Percentiles rank a stretch among this genome's conserved stretches.
Conservation (phyloP, 2,329 filamentous ascomycete species). For the Xylaria arbuscula region DNA sequence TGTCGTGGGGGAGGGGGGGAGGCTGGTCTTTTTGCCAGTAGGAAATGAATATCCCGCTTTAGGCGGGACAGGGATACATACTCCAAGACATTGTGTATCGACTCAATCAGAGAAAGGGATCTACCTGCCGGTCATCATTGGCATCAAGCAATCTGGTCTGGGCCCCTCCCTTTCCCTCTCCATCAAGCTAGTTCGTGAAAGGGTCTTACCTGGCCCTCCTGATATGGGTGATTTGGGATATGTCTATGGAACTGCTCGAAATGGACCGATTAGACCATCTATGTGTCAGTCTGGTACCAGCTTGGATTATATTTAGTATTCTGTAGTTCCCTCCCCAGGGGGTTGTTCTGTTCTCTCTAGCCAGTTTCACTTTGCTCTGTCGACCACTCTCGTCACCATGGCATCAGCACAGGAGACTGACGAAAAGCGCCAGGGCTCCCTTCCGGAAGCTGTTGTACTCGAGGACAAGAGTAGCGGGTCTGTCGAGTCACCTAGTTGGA, state of each 20-base stretch:
- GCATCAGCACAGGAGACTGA: constrained; percentile 40
- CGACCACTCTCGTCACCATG: constrained; percentile 40
- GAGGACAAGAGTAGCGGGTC: constrained; percentile 48
- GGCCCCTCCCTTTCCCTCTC: constrained; percentile 8
- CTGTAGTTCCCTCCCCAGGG: constrained; percentile 8
- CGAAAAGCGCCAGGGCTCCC: constrained; percentile 42
- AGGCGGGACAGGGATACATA: constrained; percentile 40
- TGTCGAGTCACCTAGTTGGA: constrained; percentile 56
- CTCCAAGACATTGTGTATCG: constrained; percentile 27
- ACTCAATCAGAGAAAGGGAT: constrained; percentile 41
- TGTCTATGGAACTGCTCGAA: constrained; percentile 11
- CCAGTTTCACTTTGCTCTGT: constrained; percentile 6
- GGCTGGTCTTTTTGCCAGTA: constrained; percentile 42
- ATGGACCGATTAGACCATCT: neutral
- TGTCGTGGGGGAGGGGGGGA: constrained; percentile 20
- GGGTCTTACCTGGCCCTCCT: constrained; percentile 10
- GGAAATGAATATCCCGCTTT: constrained; percentile 44
- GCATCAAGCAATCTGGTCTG: constrained; percentile 21
- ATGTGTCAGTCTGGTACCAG: constrained; percentile 1
- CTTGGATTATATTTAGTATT: constrained; percentile 12
- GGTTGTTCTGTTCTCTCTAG: neutral
- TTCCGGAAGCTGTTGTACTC: constrained; percentile 42
- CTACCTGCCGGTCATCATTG: constrained; percentile 42
- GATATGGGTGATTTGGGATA: constrained; percentile 24
- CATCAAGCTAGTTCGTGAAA: constrained; percentile 1